Percentiles rank a stretch among this genome's conserved stretches.
phyloP scores from a whole-genome alignment of 139 green algal species.

The Picochlorum sp. region DNA sequence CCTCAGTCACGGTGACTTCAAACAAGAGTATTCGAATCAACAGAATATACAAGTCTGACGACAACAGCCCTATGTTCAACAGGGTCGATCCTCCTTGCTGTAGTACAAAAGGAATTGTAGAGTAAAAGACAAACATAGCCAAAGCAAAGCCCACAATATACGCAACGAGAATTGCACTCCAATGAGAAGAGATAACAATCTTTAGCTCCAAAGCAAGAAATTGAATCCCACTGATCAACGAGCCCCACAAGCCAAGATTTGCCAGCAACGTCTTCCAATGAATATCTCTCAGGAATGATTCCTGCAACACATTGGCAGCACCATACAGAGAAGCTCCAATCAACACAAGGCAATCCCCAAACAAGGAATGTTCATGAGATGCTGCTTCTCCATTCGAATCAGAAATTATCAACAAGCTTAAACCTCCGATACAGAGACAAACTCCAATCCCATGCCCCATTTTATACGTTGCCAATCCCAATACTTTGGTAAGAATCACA shows the following conservation, averaged over 20 bases:
- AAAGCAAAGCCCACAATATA: slow-evolving; percentile 38
- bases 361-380: slow-evolving; percentile 19
- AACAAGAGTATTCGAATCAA: slow-evolving; percentile 46
- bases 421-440: slow-evolving; percentile 50
- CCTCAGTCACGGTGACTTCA: slow-evolving; percentile 14
- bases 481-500: slow-evolving; percentile 24
- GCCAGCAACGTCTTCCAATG: slow-evolving; percentile 29
- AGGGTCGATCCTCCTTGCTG: slow-evolving; percentile 44
- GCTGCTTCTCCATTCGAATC: slow-evolving; percentile 23
- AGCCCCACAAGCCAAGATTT: slow-evolving; percentile 43
- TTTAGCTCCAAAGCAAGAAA: slow-evolving; percentile 19
- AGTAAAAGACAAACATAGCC: slow-evolving; percentile 59
- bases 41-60: slow-evolving; percentile 54
- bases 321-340: slow-evolving; percentile 59
- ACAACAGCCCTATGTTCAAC: slow-evolving; percentile 72
- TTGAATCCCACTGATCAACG: slow-evolving; percentile 31
- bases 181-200: slow-evolving; percentile 3
- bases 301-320: slow-evolving; percentile 53
- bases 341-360: slow-evolving; percentile 64
- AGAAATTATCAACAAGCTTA: slow-evolving; percentile 49
- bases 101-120: slow-evolving; percentile 44
- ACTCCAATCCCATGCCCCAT: slow-evolving; percentile 41
- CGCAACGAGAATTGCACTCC: slow-evolving; percentile 7
- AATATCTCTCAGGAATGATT: slow-evolving; percentile 25
- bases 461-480: slow-evolving; percentile 38